Evolutionary conservation across 345 rosid species (phyloP), one percentile per base, ranked within the genome.

Genomic region (Salix koriyanagi): DNA sequence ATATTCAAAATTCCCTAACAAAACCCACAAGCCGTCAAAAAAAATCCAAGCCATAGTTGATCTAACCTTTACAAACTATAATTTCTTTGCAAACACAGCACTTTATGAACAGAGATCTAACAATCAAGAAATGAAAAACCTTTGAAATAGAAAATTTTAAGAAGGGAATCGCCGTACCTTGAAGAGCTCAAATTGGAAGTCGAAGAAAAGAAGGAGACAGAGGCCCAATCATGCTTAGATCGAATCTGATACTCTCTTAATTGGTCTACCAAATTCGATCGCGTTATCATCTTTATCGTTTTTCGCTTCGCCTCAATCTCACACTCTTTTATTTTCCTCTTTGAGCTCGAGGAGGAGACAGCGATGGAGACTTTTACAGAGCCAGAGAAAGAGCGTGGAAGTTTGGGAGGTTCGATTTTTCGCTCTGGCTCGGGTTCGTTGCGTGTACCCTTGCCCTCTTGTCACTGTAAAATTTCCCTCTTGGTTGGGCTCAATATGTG

Each of bases 221-320:
- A 91, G n/a, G 96, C 96, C 99, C 97, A 96, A 76, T 96, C 98
- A 77, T 93, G 92, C 77, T 91, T 96, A 68, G 99, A 93, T 80
- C 95, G 91, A 84, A 90, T 94, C 90, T 96, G 98, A 76, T 93
- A 93, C 86, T 93, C 98, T 58, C 98, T 87, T 79, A 96, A 85
- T 79, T 93, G 98, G 79, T 96, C 98, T 14, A 91, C 97, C 79
- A 96, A 84, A 78, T 96, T 93, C 72, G 99, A 96, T 82, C 99
- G 86, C 80, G 98, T 96, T 79, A 96, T 96, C 99, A 96, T 96
- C 84, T 83, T 80, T 62, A 56, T 71, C 73, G 28, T 46, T 64
- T 44, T 56, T 42, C 16, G 21, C 65, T 75, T 56, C 28, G 26
- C 62, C 56, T 50, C 68, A 62, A 44, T 44, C 41, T 70, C 76